Conservation (phyloP, 257 asterid species). For the Salvia splendens region DNA sequence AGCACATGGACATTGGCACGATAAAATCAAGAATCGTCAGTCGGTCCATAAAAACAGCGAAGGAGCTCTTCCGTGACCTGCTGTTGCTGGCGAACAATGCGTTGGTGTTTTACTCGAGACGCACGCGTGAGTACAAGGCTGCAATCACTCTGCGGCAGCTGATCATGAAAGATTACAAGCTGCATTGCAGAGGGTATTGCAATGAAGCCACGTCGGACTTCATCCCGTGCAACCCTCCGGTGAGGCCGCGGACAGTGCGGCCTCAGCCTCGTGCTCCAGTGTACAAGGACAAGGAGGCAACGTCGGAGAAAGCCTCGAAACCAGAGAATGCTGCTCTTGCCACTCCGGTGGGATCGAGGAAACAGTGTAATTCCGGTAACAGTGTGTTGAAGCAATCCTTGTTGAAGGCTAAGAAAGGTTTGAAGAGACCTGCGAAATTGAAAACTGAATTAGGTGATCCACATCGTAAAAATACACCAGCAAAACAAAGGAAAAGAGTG, state of each 20-base stretch:
- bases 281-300: slow-evolving; percentile 29
- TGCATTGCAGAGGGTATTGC: slow-evolving; percentile 41
- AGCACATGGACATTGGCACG: slow-evolving; percentile 70
- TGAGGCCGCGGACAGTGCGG: slow-evolving; percentile 73
- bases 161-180: slow-evolving; percentile 59
- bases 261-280: slow-evolving; percentile 58
- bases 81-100: slow-evolving; percentile 82
- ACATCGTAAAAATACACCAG: slow-evolving; percentile 35
- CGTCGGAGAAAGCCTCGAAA: slow-evolving; percentile 31
- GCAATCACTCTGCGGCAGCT: slow-evolving; percentile 61
- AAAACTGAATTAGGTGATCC: slow-evolving; percentile 36
- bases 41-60: slow-evolving; percentile 48
- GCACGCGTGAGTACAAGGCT: slow-evolving; percentile 81
- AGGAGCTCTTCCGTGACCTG: slow-evolving; percentile 80
- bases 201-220: slow-evolving; percentile 51
- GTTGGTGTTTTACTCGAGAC: slow-evolving; percentile 74
- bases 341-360: slow-evolving; percentile 27
- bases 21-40: slow-evolving; percentile 62
- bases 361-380: slow-evolving; percentile 31
- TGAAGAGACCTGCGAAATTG: slow-evolving; percentile 44
- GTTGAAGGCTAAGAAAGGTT: slow-evolving; percentile 45
- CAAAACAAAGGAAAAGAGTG: slow-evolving; percentile 48
- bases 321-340: slow-evolving; percentile 23
- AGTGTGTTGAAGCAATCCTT: slow-evolving; percentile 32
- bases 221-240: slow-evolving; percentile 69